Evolutionary conservation across 2,329 filamentous ascomycete genomes (phyloP).

Genomic region (Zymoseptoria crescenta): DNA sequence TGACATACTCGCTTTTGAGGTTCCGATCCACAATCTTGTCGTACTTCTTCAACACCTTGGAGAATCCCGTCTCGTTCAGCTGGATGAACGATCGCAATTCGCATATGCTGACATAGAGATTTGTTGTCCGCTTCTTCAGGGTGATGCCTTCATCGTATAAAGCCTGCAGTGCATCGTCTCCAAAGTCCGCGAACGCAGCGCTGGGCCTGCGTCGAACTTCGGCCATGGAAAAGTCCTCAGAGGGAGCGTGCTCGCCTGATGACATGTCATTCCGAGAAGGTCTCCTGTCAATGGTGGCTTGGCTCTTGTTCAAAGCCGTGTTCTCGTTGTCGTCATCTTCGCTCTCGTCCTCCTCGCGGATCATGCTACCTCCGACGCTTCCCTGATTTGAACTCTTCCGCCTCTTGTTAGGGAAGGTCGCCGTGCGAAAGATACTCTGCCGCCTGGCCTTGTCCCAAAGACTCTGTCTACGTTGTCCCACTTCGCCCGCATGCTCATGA

Average conservation of each 20-base stretch:
- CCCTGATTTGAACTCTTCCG: conserved; percentile 40
- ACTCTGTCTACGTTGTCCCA: conserved; percentile 24
- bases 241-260: conserved; percentile 12
- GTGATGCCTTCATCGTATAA: conserved; percentile 68
- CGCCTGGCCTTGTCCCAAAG: conserved; percentile 27
- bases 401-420: conserved; percentile 33
- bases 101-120: conserved; percentile 83
- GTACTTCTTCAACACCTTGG: conserved; percentile 95
- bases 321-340: conserved; percentile 52
- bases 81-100: conserved; percentile 94
- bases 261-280: conserved; percentile 14
- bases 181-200: conserved; percentile 66
- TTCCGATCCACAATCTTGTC: conserved; percentile 89
- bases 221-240: conserved; percentile 18
- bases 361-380: conserved; percentile 33
- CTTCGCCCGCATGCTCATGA: conserved; percentile 23
- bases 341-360: conserved; percentile 49
- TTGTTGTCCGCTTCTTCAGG: conserved; percentile 83
- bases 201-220: conserved; percentile 54
- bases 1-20: conserved; percentile 70
- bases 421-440: conserved; percentile 47
- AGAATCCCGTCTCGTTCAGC: conserved; percentile 92
- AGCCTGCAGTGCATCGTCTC: conserved; percentile 64
- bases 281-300: conserved; percentile 16
- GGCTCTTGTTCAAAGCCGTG: conserved; percentile 35